Base-by-base conservation (phyloP, 129 eudicot species). In the Chrysanthemum makinoi region DNA sequence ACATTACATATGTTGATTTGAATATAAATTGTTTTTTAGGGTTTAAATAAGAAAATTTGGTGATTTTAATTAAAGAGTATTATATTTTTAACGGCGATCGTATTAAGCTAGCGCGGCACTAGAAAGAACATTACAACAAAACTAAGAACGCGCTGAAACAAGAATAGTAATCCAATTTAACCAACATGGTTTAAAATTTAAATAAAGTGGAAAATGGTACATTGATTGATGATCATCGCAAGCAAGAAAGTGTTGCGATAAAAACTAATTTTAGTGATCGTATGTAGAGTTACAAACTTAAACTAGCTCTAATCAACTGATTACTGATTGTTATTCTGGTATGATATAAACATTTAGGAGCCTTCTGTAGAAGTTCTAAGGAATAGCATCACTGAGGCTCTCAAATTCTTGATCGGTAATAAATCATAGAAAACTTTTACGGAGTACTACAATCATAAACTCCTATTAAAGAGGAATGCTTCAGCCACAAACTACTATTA, bases 371-470 rank as follows among this genome's bases (percentile, higher is more conserved):
- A 78, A 44, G 55, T 78, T 80, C 75, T 82, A 20, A 73, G 64
- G 59, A 57, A 76, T 20, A 72, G 65, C 11, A 85, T 87, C 60
- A 82, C 80, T 5, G 80, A 85, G 64, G 89, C 90, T 59, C 57
- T 87, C 47, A 75, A 79, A 72, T 59, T 87, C 43, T 72, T 87
- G 66, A 80, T 85, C 53, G 95, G 90, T 87, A 85, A 20, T 3
- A 4, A 57, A 68, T 71, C 70, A 14, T 50, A 4, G 30, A 73
- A 47, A 19, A 7, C 4, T 11, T 62, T n/a, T n/a, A n/a, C n/a
- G n/a, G n/a, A n/a, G n/a, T 10, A 30, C 57, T 17, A 5, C 17
- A 54, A 1, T 30, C 54, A 14, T 61, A 51, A 15, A 43, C 49
- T 22, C 6, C 13, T 33, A 1, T 43, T 18, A n/a, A 43, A 26